Evolutionary conservation across 1,284 basidiomycete species (phyloP).

Genomic region (Limonomyces culmigenus): DNA sequence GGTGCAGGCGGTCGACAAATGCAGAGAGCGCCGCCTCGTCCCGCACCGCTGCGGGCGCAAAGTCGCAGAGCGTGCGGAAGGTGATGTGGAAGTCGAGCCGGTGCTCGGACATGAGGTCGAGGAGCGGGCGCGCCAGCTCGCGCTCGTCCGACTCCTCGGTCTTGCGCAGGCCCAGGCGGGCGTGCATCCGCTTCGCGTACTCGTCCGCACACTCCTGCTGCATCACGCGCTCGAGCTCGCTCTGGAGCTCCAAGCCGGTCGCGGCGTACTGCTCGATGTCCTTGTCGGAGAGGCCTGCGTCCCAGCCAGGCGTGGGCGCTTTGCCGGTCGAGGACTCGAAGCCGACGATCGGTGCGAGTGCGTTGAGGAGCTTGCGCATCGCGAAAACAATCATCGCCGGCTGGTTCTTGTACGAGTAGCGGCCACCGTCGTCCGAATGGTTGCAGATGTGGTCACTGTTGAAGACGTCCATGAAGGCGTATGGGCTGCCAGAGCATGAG

Average conservation of each 20-base stretch:
- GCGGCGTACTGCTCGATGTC: constrained; percentile 45
- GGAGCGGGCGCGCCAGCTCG: constrained; percentile 40
- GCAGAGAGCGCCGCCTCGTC: constrained; percentile 7
- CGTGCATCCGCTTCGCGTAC: constrained; percentile 51
- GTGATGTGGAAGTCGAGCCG: constrained; percentile 72
- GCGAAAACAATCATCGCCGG: constrained; percentile 43
- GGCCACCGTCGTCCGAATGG: constrained; percentile 73
- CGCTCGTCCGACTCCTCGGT: constrained; percentile 39
- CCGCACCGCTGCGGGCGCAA: constrained; percentile 32
- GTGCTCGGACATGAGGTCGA: constrained; percentile 53
- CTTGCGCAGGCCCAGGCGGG: constrained; percentile 62
- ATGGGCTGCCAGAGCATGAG: constrained; percentile 42
- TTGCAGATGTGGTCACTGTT: constrained; percentile 84
- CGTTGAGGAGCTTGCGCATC: constrained; percentile 53
- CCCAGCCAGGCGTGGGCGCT: constrained; percentile 48
- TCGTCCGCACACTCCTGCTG: constrained; percentile 38
- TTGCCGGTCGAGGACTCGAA: constrained; percentile 44
- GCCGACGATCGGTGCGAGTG: constrained; percentile 71
- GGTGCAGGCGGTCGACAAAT: constrained; percentile 35
- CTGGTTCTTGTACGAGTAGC: constrained; percentile 63
- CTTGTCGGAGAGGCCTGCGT: constrained; percentile 30
- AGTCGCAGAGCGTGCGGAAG: constrained; percentile 54
- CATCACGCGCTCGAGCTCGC: constrained; percentile 40
- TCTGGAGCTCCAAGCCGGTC: constrained; percentile 30
- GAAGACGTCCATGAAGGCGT: constrained; percentile 90